Conservation (phyloP, 495 filamentous ascomycete genomes). For the Stereocaulon alpinum region DNA sequence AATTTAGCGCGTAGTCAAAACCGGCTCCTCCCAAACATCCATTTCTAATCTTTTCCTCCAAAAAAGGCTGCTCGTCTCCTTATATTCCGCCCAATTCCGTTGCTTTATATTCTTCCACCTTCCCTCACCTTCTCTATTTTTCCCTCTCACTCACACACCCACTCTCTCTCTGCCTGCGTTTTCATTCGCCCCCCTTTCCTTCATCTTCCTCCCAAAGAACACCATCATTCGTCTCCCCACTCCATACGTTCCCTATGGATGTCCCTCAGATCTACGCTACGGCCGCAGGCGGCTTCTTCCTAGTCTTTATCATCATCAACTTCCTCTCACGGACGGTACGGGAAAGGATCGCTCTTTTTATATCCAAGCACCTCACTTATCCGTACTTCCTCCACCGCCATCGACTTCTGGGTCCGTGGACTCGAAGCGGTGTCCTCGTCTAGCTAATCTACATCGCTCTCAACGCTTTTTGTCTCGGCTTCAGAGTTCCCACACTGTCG, state of each 20-base stretch:
- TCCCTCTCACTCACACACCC: no score
- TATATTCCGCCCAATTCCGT: neutral
- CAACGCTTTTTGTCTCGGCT: constrained; percentile 7
- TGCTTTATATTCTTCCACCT: constrained; percentile 2
- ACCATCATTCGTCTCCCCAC: no score
- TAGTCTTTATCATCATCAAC: constrained; percentile 10
- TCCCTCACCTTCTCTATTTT: neutral
- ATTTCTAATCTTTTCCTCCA: neutral
- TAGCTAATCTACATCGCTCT: neutral
- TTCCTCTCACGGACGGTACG: constrained; percentile 7
- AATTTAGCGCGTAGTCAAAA: neutral
- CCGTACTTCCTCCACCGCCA: neutral
- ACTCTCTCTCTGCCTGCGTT: neutral
- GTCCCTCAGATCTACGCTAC: constrained; percentile 8
- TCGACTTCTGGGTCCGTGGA: constrained; percentile 6
- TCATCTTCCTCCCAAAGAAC: no score
- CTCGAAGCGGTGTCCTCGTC: neutral
- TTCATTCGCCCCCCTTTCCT: neutral
- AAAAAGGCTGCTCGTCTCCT: neutral
- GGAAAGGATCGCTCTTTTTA: constrained; percentile 13
- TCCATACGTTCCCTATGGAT: constrained; percentile 2
- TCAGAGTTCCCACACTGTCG: neutral
- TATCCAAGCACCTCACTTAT: constrained; percentile 15
- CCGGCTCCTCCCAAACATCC: neutral
- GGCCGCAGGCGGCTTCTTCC: constrained; percentile 5